phyloP scores from a whole-genome alignment of 306 rosid genomes.

The Trichosanthes cucumerina region DNA sequence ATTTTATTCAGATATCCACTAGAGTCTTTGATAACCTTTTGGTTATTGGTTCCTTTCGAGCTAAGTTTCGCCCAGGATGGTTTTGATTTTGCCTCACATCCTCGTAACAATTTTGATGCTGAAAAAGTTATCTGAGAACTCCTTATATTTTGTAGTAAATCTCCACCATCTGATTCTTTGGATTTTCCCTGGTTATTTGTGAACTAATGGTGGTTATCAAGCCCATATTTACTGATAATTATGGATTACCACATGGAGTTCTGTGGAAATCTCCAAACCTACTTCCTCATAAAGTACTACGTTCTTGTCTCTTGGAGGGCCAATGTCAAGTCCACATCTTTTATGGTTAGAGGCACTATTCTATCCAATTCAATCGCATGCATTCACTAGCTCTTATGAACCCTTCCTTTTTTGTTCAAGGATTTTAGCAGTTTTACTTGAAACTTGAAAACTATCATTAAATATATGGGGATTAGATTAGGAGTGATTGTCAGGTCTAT shows the following conservation, averaged over 20 bases:
- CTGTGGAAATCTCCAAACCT: neutral
- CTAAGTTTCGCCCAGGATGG: neutral
- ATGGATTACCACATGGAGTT: neutral
- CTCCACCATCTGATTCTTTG: neutral
- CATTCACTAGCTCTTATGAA: neutral
- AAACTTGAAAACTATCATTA: neutral
- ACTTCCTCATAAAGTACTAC: neutral
- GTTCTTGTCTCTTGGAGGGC: neutral
- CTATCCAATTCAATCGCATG: neutral
- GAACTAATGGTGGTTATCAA: neutral
- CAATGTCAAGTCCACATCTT: neutral
- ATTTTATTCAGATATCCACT: neutral
- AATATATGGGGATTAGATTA: neutral
- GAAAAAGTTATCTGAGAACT: neutral
- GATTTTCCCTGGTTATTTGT: neutral
- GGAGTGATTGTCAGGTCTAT: too few relatives aligned
- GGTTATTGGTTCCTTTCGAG: neutral
- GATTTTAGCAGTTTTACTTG: neutral
- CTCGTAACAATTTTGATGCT: neutral
- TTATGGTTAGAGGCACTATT: neutral
- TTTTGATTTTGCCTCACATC: neutral
- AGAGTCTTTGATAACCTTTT: neutral
- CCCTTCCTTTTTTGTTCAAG: too few relatives aligned
- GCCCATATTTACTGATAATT: neutral
- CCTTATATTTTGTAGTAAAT: neutral